These are phyloP conservation scores for Penicillium egyptiacum DNA, from an alignment of 495 filamentous ascomycete genomes.

Conservation along the genomic window DNA sequence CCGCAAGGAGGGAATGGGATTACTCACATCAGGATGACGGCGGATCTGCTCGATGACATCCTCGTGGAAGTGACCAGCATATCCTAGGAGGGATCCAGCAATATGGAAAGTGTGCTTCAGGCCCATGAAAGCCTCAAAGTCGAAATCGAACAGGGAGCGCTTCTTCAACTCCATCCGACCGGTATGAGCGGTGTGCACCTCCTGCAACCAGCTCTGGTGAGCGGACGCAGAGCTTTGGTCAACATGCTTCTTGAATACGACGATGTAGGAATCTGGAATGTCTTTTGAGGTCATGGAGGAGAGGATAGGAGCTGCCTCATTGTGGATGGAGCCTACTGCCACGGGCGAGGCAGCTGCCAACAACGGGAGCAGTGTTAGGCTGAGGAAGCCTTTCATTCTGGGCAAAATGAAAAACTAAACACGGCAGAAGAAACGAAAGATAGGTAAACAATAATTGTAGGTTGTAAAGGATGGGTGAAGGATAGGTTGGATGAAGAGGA, in stretches of 20 bases:
- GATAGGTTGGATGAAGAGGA: slow-evolving; percentile 21
- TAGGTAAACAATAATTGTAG: slow-evolving; percentile 27
- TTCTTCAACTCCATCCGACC: slow-evolving; percentile 83
- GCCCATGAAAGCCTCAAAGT: slow-evolving; percentile 71
- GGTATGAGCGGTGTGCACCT: slow-evolving; percentile 57
- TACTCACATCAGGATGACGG: slow-evolving; percentile 94
- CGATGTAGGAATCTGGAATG: slow-evolving; percentile 90
- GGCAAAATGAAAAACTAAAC: slow-evolving; percentile 45
- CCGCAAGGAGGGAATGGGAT: slow-evolving; percentile 6
- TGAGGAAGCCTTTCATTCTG: slow-evolving; percentile 73
- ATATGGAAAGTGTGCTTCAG: slow-evolving; percentile 96
- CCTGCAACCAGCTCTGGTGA: slow-evolving; percentile 92
- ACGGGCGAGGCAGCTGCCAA: slow-evolving; percentile 74
- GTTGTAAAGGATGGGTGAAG: slow-evolving; percentile 25
- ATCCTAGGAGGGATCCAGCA: slow-evolving; percentile 77
- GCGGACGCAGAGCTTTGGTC: slow-evolving; percentile 59
- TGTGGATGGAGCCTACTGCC: slow-evolving; percentile 76
- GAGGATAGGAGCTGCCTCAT: slow-evolving; percentile 83
- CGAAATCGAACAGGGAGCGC: slow-evolving; percentile 74
- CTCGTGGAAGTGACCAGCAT: slow-evolving; percentile 95
- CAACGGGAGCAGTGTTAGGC: slow-evolving; percentile 63
- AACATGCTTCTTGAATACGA: slow-evolving; percentile 98
- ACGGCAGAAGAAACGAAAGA: slow-evolving; percentile 17
- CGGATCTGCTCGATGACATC: slow-evolving; percentile 89
- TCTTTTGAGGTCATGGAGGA: slow-evolving; percentile 72